Conservation (phyloP, 768 basidiomycete species). For the Tricholoma sp. region DNA sequence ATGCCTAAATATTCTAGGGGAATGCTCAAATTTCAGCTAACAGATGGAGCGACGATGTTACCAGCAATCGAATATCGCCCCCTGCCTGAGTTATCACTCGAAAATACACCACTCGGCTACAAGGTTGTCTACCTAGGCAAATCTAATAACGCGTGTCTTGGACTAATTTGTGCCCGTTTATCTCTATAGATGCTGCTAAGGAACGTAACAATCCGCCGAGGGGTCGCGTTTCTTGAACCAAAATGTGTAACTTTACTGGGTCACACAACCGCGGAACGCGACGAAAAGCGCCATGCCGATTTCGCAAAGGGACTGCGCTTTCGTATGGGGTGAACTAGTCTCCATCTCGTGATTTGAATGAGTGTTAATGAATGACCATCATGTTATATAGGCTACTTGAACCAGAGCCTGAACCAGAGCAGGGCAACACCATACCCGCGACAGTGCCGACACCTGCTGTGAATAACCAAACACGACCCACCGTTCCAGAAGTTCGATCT, state of each 20-base stretch:
- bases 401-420: constrained; percentile 9
- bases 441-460: constrained; percentile 1
- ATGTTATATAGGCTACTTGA: constrained; percentile 21
- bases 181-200: constrained; percentile 58
- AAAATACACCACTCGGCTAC: constrained; percentile 73
- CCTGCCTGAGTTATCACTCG: constrained; percentile 62
- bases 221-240: constrained; percentile 77
- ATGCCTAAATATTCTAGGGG: constrained; percentile 79
- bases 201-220: constrained; percentile 61
- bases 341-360: constrained; percentile 4
- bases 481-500: constrained; percentile 21
- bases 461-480: constrained; percentile 7
- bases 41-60: constrained; percentile 68
- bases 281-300: constrained; percentile 47
- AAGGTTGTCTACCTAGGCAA: constrained; percentile 48
- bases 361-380: constrained; percentile 2
- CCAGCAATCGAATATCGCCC: constrained; percentile 76
- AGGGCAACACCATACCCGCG: constrained; percentile 3
- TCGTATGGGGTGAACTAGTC: constrained; percentile 63
- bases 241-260: constrained; percentile 56
- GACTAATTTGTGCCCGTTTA: constrained; percentile 1
- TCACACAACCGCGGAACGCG: constrained; percentile 59
- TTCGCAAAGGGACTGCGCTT: constrained; percentile 58
- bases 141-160: neutral
- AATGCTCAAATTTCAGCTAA: constrained; percentile 72